Conservation (phyloP, 768 basidiomycete genomes). For the Termitomyces sp. region DNA sequence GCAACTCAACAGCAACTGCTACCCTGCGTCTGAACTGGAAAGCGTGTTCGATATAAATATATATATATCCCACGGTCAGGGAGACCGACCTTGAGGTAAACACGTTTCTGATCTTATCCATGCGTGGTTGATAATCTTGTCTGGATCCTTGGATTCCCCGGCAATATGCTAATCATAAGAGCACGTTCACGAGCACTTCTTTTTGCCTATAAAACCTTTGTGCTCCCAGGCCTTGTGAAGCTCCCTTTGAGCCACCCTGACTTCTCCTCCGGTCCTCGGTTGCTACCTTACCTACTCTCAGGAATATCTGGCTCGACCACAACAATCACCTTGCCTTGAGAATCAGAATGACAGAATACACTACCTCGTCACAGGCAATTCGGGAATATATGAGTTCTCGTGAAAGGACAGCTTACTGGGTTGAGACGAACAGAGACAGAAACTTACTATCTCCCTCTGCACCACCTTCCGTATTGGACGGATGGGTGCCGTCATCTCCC, state of each 20-base stretch:
- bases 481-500: conserved; percentile 37
- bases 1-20: background rate
- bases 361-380: conserved; percentile 54
- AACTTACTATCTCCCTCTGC: conserved; percentile 57
- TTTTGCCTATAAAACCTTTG: conserved; percentile 33
- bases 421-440: conserved; percentile 38
- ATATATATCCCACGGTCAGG: conserved; percentile 19
- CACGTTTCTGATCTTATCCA: conserved; percentile 49
- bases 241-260: conserved; percentile 25
- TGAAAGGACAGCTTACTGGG: conserved; percentile 66
- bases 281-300: background rate
- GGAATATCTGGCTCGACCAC: conserved; percentile 12
- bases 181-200: conserved; percentile 17
- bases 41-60: background rate
- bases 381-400: conserved; percentile 56
- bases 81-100: conserved; percentile 37
- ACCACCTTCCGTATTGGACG: conserved; percentile 49
- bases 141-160: conserved; percentile 24
- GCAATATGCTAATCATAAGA: conserved; percentile 31
- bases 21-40: background rate
- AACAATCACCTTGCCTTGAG: conserved; percentile 3
- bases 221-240: conserved; percentile 22
- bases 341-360: conserved; percentile 60
- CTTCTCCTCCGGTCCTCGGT: conserved; percentile 8
- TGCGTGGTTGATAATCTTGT: conserved; percentile 31